These are phyloP conservation scores for Amoeboaphelidium protococcarum DNA, from an alignment of 371 early-diverging fungal genomes.

Conservation along the genomic window DNA sequence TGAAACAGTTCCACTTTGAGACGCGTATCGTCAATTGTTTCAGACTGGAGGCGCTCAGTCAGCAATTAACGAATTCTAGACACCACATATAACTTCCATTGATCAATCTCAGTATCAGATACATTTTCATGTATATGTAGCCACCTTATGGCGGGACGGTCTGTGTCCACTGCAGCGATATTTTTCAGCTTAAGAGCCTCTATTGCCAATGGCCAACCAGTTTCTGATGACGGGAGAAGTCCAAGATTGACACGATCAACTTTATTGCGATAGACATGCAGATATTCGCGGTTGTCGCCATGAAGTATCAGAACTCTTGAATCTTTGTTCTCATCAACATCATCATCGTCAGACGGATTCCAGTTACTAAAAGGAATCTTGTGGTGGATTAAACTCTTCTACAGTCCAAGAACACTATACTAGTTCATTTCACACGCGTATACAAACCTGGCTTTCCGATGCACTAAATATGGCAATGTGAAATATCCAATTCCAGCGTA, in stretches of 20 bases:
- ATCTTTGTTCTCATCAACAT: too few species aligned
- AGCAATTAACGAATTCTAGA: too few species aligned
- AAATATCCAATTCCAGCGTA: conserved; percentile 19
- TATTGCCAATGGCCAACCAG: conserved; percentile 14
- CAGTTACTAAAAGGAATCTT: conserved; percentile 6
- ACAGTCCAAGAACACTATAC: conserved; percentile 15
- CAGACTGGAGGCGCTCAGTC: too few species aligned
- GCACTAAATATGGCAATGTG: conserved; percentile 13
- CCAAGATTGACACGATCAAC: conserved; percentile 18
- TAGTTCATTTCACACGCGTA: conserved; percentile 19
- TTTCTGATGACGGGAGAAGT: conserved; percentile 13
- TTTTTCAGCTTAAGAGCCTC: conserved; percentile 12
- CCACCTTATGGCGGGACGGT: too few species aligned
- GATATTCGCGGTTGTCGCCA: conserved; percentile 13
- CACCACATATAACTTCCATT: conserved; percentile 5
- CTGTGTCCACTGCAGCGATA: conserved; percentile 10
- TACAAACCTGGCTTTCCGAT: conserved; percentile 10
- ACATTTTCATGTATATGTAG: conserved; percentile 15
- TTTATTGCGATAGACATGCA: conserved; percentile 8
- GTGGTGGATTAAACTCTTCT: conserved; percentile 9
- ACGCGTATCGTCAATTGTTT: too few species aligned
- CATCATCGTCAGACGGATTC: too few species aligned
- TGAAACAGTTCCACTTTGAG: conserved; percentile 9
- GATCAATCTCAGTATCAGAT: conserved; percentile 7
- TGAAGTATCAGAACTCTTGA: conserved; percentile 10